Base-by-base conservation (phyloP, 2,329 filamentous ascomycete genomes). In the Colletotrichum phormii region DNA sequence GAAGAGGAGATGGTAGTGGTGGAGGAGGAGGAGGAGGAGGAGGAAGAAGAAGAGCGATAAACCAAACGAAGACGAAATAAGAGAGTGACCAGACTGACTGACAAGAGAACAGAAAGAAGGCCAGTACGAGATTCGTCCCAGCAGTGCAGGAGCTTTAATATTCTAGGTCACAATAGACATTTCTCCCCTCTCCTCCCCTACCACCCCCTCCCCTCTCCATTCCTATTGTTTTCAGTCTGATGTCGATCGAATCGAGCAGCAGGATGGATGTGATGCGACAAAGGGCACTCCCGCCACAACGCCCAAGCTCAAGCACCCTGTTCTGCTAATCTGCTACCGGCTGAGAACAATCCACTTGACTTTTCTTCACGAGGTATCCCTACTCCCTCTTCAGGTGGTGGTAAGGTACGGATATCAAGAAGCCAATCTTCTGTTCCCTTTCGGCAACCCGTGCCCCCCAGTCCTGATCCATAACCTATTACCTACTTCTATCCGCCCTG, bases 11-110 rank as follows among this genome's bases (percentile, higher is more conserved):
- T 42, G 15, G 37, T 8, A 15, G 37, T 3, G 37, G 37, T 8
- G 26, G 15, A 42, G 37, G 37, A 42, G 5, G 15, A 42, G 5
- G 15, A 18, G 13, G 37, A 42, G 7, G 37, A 42, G 3, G 37
- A 13, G 5, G 35, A 37, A 37, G 35, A 42, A 42, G 37, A 42
- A 37, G n/a, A 54, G 53, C 35, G 18, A 18, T 53, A 12, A 35
- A 33, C 42, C 42, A 57, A 31, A 57, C 29, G 24, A 66, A 51
- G 42, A 51, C 35, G 26, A 51, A 37, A 26, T n/a, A 67, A 71
- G 71, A 73, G 71, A 73, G 67, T 65, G 67, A 73, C 66, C 70
- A 70, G 66, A 72, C 65, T 69, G 60, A 55, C 70, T 69, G 60
- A 60, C 60, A 42, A 54, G 64, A 68, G 12, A 62, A 37, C 29